Evolutionary conservation across 345 rosid genomes (phyloP).

Genomic region (Mangifera indica): DNA sequence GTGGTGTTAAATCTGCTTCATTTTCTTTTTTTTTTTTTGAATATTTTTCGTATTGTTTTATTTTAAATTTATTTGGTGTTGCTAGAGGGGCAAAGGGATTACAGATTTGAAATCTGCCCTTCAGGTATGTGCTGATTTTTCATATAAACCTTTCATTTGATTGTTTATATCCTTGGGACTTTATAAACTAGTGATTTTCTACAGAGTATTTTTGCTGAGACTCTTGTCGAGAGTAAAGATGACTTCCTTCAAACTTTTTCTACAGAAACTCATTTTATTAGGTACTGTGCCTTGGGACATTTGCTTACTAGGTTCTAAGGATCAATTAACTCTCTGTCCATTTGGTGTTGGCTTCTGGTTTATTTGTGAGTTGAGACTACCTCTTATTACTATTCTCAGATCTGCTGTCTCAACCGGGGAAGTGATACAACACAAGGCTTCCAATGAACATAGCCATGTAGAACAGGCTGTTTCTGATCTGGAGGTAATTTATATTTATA

Average conservation of each 20-base stretch:
- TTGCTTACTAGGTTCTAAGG: background rate
- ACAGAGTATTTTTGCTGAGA: constrained; percentile 84
- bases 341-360: constrained; percentile 6
- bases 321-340: background rate
- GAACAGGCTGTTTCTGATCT: constrained; percentile 44
- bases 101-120: constrained; percentile 80
- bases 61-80: constrained; percentile 10
- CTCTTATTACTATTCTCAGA: constrained; percentile 39
- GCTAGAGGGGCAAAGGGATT: constrained; percentile 81
- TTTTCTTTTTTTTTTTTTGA: too few species aligned
- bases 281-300: constrained; percentile 53
- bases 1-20: too few species aligned
- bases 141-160: background rate
- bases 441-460: constrained; percentile 34
- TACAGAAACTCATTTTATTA: constrained; percentile 53
- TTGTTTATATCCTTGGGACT: background rate
- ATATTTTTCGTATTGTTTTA: too few species aligned
- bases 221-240: constrained; percentile 71
- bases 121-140: constrained; percentile 47
- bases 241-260: constrained; percentile 77
- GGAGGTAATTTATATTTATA: constrained; percentile 45
- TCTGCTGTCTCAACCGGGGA: constrained; percentile 63
- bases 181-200: constrained; percentile 20
- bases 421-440: constrained; percentile 40
- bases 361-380: constrained; percentile 4